Evolutionary conservation across 1,284 basidiomycete genomes (phyloP), one percentile per base, ranked within the genome.

Genomic region (Ganoderma boninense): DNA sequence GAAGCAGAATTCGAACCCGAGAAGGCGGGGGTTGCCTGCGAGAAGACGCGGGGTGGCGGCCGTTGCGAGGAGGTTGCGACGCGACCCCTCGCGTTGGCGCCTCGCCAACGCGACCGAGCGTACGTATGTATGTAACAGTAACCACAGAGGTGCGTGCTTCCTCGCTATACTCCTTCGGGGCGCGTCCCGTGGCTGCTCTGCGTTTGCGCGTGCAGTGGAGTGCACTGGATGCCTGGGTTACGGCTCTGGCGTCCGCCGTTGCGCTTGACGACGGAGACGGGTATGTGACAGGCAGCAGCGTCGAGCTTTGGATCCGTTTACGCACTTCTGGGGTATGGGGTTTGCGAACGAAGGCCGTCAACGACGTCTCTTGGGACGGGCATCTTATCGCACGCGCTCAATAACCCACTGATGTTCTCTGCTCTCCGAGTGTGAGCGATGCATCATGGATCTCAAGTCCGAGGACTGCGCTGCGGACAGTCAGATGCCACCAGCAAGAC

Each of bases 371-470:
- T 26, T 8, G 49, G 46, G 44, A 20, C 18, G 23, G 4, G 46
- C 23, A 49, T 11, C 20, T 6, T 14, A 52, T 52, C 49, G 26
- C n/a, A n/a, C 8, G 26, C 26, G 6, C 54, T 32, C 16, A 29
- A 32, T 56, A 5, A 4, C 29, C 54, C 32, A 7, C 2, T 10
- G 49, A 52, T 26, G 14, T 35, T 57, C 54, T 57, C 54, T 29
- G 52, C 54, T 35, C 18, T 29, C 54, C 54, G 54, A 57, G 29
- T 57, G 54, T 57, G 54, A 57, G 54, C 54, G 29, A 35, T 57
- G 29, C 16, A n/a, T n/a, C n/a, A n/a, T n/a, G n/a, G n/a, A 23
- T 11, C 49, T 26, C 23, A 8, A 6, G 4, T 35, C 14, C 8
- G 29, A 32, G 32, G 6, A 18, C 29, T 35, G 29, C 54, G 54